Evolutionary conservation across 441 rosid genomes (phyloP).

Genomic region (Brassica hybrid): DNA sequence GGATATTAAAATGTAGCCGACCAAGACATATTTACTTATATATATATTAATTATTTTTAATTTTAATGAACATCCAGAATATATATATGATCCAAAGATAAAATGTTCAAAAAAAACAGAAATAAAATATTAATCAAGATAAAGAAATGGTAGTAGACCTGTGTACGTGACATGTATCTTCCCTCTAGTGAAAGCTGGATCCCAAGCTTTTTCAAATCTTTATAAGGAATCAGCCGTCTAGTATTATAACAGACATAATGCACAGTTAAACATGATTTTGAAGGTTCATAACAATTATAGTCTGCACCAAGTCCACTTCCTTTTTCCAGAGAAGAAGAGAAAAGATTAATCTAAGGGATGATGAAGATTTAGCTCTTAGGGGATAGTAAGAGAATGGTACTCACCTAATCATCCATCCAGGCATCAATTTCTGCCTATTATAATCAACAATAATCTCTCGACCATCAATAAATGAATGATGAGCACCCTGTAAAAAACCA

Average conservation of each 20-base stretch:
- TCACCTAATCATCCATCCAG: too few species aligned
- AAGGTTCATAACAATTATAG: not conserved
- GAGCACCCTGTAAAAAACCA: too few species aligned
- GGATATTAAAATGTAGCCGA: too few species aligned
- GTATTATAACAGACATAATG: slow-evolving; percentile 1
- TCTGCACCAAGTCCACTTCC: slow-evolving; percentile 96
- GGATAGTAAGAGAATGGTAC: slow-evolving; percentile 27
- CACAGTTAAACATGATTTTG: not conserved
- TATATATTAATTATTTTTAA: too few species aligned
- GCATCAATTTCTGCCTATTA: slow-evolving; percentile 68
- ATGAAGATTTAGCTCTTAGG: not conserved
- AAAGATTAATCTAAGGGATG: not conserved
- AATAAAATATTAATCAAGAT: not conserved
- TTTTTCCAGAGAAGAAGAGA: slow-evolving; percentile 40
- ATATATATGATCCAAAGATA: too few species aligned
- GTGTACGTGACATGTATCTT: slow-evolving; percentile 70
- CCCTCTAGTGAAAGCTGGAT: slow-evolving; percentile 92
- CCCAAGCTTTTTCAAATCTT: slow-evolving; percentile 79
- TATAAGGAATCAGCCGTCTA: slow-evolving; percentile 77
- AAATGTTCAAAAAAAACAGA: not conserved
- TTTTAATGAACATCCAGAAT: too few species aligned
- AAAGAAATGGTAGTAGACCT: slow-evolving; percentile 48
- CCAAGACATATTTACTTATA: too few species aligned
- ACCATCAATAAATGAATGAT: slow-evolving; percentile 75
- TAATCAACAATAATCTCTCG: slow-evolving; percentile 85